phyloP scores from a whole-genome alignment of 1,139 yeast species.

The Hansenula anomala region DNA sequence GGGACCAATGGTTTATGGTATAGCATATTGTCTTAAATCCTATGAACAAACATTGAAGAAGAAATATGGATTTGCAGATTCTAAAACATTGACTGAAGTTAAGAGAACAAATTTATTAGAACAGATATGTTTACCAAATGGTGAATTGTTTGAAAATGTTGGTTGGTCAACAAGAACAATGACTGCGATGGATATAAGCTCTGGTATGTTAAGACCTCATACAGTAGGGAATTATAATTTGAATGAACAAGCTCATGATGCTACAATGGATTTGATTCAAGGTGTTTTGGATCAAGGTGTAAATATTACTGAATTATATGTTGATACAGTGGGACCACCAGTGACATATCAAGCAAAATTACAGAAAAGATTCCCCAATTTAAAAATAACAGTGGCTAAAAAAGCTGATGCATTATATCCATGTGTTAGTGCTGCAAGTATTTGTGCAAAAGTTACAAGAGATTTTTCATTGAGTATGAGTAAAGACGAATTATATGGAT shows the following conservation, averaged over 20 bases:
- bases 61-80: slow-evolving; percentile 83
- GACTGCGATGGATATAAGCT: slow-evolving; percentile 82
- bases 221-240: slow-evolving; percentile 63
- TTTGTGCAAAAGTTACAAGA: slow-evolving; percentile 94
- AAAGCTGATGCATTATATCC: slow-evolving; percentile 96
- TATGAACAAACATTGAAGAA: slow-evolving; percentile 49
- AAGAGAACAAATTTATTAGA: slow-evolving; percentile 60
- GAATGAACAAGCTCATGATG: slow-evolving; percentile 94
- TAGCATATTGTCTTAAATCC: slow-evolving; percentile 64
- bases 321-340: slow-evolving; percentile 98
- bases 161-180: slow-evolving; percentile 89
- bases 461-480: slow-evolving; percentile 52
- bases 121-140: slow-evolving; percentile 43
- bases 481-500: slow-evolving; percentile 11
- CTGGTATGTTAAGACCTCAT: slow-evolving; percentile 76
- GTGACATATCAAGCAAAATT: slow-evolving; percentile 74
- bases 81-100: slow-evolving; percentile 76
- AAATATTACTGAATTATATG: slow-evolving; percentile 64
- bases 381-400: slow-evolving; percentile 82
- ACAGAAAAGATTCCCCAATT: slow-evolving; percentile 58
- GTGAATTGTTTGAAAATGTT: slow-evolving; percentile 49
- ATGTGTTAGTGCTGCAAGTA: slow-evolving; percentile 93
- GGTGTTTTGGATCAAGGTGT: slow-evolving; percentile 57
- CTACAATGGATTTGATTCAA: slow-evolving; percentile 76
- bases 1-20: slow-evolving; percentile 96